Percentiles rank a stretch among this genome's conserved stretches.
Evolutionary conservation across 768 basidiomycete species (phyloP).

Genomic region (Mycena epipterygia): DNA sequence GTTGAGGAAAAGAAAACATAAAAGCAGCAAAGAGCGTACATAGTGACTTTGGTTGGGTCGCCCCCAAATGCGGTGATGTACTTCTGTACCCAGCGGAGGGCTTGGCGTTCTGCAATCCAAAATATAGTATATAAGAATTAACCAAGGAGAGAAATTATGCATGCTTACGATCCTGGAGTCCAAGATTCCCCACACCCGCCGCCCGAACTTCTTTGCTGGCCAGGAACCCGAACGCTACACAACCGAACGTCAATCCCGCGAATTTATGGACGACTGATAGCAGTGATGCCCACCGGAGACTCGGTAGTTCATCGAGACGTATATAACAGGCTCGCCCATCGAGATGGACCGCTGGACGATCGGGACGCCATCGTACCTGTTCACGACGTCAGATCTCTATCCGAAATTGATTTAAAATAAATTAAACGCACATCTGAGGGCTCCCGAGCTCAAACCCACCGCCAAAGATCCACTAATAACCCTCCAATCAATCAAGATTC

Average conservation of each 20-base stretch:
- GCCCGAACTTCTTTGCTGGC: conserved; percentile 59
- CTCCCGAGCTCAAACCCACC: conserved; percentile 48
- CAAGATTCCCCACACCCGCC: conserved; percentile 66
- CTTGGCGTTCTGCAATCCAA: conserved; percentile 63
- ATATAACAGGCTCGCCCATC: conserved; percentile 61
- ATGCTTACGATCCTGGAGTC: conserved; percentile 66
- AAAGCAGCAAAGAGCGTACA: conserved; percentile 46
- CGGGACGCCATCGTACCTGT: conserved; percentile 56
- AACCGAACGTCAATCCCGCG: background rate
- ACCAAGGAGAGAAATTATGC: conserved; percentile 31
- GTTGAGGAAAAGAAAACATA: background rate
- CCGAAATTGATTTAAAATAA: background rate
- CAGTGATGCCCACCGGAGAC: conserved; percentile 29
- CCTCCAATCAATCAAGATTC: background rate
- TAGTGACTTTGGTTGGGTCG: conserved; percentile 66
- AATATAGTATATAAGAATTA: conserved; percentile 32
- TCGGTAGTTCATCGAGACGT: conserved; percentile 67
- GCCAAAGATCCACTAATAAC: conserved; percentile 59
- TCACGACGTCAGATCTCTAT: background rate
- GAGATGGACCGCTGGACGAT: conserved; percentile 61
- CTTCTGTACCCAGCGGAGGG: conserved; percentile 74
- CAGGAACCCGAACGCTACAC: conserved; percentile 58
- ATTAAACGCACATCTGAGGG: conserved; percentile 29
- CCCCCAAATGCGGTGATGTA: conserved; percentile 77
- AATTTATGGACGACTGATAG: too few species aligned